These are phyloP conservation scores for Trypanosomatidae sp. DNA, from an alignment of 208 protist species.

Conservation along the genomic window DNA sequence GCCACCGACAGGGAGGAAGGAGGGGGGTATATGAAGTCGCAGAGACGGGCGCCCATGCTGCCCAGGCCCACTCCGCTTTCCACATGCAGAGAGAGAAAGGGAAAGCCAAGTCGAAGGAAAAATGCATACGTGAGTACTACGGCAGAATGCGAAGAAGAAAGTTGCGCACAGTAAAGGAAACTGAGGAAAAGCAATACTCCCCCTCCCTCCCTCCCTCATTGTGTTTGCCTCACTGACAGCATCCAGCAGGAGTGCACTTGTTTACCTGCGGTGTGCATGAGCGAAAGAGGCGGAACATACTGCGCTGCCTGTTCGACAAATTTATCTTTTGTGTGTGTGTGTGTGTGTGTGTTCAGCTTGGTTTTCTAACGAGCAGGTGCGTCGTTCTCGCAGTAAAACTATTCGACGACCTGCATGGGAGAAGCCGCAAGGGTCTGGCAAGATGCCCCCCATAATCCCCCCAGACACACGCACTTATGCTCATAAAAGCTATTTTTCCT, in stretches of 20 bases:
- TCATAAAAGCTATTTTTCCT: not conserved
- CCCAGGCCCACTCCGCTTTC: not conserved
- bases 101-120: not conserved
- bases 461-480: not conserved
- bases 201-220: not conserved
- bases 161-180: not conserved
- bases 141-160: not conserved
- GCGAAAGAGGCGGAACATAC: not conserved
- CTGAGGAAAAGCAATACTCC: not conserved
- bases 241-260: not conserved
- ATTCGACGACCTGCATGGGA: not conserved
- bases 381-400: not conserved
- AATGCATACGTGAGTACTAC: not conserved
- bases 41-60: not conserved
- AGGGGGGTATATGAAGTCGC: not conserved
- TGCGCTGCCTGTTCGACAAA: not conserved
- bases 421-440: not conserved
- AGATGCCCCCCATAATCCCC: not conserved
- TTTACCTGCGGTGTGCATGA: not conserved
- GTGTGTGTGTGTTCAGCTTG: not conserved
- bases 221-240: not conserved
- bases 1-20: not conserved
- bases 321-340: not conserved
- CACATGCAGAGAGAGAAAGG: not conserved
- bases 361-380: not conserved